phyloP scores from a whole-genome alignment of 2,329 filamentous ascomycete species.

The Lachnellula arida region DNA sequence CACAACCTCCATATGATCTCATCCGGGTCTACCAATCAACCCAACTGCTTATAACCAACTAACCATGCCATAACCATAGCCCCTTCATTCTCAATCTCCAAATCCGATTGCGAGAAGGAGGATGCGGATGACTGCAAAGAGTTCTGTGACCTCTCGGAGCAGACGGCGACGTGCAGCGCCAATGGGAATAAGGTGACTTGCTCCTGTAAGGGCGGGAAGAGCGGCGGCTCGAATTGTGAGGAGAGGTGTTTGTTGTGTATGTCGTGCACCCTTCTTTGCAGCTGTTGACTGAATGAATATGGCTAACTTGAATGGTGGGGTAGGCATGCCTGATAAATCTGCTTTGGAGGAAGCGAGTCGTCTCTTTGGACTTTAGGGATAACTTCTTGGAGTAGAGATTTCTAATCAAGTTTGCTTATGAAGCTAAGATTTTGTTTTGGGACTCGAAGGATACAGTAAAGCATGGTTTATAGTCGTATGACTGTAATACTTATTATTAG shows the following conservation, averaged over 20 bases:
- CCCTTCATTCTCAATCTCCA: constrained; percentile 7
- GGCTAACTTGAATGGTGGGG: constrained; percentile 1
- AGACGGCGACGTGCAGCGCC: constrained; percentile 13
- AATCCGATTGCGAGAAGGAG: constrained; percentile 12
- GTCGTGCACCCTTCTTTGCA: constrained; percentile 11
- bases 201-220: constrained; percentile 19
- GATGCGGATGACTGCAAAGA: constrained; percentile 18
- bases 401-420: no score
- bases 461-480: no score
- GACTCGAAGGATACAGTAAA: no score
- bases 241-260: constrained; percentile 20
- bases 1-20: background rate
- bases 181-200: constrained; percentile 18
- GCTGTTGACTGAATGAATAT: background rate
- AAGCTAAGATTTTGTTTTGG: no score
- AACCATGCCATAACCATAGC: constrained; percentile 1
- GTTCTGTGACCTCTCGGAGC: constrained; percentile 15
- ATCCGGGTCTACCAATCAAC: no score
- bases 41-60: background rate
- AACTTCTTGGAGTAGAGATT: no score
- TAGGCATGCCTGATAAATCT: constrained; percentile 18
- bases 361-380: constrained; percentile 7
- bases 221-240: constrained; percentile 16
- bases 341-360: constrained; percentile 14
- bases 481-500: no score